Evolutionary conservation across 108 stramenopile genomes (phyloP).

Genomic region (Cyclotella distinguenda): DNA sequence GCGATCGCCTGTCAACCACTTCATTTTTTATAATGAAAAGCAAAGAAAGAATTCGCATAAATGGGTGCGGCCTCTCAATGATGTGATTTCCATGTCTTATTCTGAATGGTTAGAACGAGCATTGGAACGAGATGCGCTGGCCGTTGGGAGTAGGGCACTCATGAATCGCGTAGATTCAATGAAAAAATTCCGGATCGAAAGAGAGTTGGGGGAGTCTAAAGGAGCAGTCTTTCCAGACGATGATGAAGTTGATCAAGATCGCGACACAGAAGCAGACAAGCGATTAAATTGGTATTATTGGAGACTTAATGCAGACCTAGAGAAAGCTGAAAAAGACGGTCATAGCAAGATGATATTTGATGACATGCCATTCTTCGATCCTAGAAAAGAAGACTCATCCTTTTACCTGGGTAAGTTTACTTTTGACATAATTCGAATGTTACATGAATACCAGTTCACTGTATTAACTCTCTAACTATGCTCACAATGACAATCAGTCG

Average conservation of each 20-base stretch:
- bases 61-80: slow-evolving; percentile 52
- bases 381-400: slow-evolving; percentile 9
- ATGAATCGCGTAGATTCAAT: slow-evolving; percentile 4
- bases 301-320: slow-evolving; percentile 12
- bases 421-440: too few species aligned
- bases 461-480: too few species aligned
- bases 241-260: slow-evolving; percentile 9
- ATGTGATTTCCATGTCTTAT: slow-evolving; percentile 43
- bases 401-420: slow-evolving; percentile 71
- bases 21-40: slow-evolving; percentile 76
- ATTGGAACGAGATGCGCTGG: slow-evolving; percentile 27
- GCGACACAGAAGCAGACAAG: slow-evolving; percentile 14
- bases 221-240: slow-evolving; percentile 13
- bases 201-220: not conserved
- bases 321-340: slow-evolving; percentile 1
- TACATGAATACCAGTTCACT: too few species aligned
- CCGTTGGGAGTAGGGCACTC: slow-evolving; percentile 34
- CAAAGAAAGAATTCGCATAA: not conserved
- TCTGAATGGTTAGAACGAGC: slow-evolving; percentile 61
- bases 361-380: slow-evolving; percentile 54
- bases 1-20: slow-evolving; percentile 78
- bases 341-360: slow-evolving; percentile 19
- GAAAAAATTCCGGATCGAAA: slow-evolving; percentile 6
- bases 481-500: too few species aligned
- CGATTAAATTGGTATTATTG: slow-evolving; percentile 22